Conservation (phyloP, 768 basidiomycete genomes). For the Mycena crocata region DNA sequence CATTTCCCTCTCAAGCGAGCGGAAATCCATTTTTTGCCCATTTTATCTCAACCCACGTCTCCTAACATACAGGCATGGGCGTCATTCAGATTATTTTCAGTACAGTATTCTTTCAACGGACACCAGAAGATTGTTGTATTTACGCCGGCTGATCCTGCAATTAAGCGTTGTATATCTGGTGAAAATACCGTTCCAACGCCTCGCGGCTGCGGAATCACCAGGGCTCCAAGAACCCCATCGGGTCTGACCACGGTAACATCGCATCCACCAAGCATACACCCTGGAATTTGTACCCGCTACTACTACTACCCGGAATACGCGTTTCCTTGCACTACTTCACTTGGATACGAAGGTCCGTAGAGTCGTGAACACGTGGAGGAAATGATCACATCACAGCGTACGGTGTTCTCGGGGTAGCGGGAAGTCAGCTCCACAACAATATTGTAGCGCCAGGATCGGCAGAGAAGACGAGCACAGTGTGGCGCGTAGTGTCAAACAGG, state of each 20-base stretch:
- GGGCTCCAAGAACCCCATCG: constrained; percentile 6
- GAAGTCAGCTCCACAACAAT: not conserved
- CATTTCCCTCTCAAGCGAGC: too few relatives aligned
- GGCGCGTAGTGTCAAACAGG: constrained; percentile 42
- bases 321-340: not conserved
- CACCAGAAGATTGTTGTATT: too few relatives aligned
- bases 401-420: constrained; percentile 53
- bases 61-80: too few relatives aligned
- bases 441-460: constrained; percentile 4
- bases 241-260: constrained; percentile 1
- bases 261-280: too few relatives aligned
- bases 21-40: too few relatives aligned
- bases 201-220: not conserved
- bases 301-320: not conserved
- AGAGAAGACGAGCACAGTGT: constrained; percentile 50
- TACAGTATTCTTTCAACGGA: too few relatives aligned
- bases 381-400: constrained; percentile 43
- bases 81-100: too few relatives aligned
- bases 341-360: not conserved
- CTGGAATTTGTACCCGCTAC: constrained; percentile 4
- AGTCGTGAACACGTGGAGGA: too few relatives aligned
- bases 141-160: too few relatives aligned
- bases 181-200: not conserved
- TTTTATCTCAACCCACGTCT: too few relatives aligned
- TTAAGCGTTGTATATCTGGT: not conserved